Base-by-base conservation (phyloP, 208 protist species). In the Borovskyia barvae region DNA sequence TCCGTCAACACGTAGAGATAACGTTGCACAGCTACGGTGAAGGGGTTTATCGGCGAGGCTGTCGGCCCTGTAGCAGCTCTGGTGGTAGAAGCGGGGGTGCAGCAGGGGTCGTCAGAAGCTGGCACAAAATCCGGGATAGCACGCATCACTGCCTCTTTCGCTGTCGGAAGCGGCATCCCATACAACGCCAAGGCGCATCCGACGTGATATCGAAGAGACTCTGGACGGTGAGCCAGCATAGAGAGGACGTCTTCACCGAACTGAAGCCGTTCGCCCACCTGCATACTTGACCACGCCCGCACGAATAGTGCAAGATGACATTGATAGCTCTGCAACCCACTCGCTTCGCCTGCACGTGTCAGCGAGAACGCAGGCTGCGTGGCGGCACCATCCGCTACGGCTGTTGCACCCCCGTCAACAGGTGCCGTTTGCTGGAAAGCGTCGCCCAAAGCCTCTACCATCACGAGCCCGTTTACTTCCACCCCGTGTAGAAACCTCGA, bases 241-340 rank as follows among this genome's bases (percentile, higher is more conserved):
- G 45, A 8, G 9, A 72, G 29, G 15, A 77, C 70, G 56, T 93
- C 87, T 26, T 75, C 71, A 5, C 70, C 68, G 32, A 82, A 75
- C 58, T 86, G 66, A 17, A 72, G 53, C 5, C 82, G 72, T 64
- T 84, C 75, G 9, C 80, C 78, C 26, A 89, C 52, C 58, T 83
- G 57, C 32, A 90, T 64, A 6, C 75, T 60, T n/a, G 68, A 56
- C 39, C 71, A 62, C 45, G 75, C 82, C 19, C 77, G 82, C 29
- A 88, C 41, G 22, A 87, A 77, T 24, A 59, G 39, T 15, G 85
- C 70, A 3, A 84, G 45, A 5, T 55, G 41, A 25, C n/a, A 36
- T 15, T 71, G 67, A 26, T 67, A 67, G 25, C 35, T 36, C 28
- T 39, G 41, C 30, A 64, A 12, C 0, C 54, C 67, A 2, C 50